Evolutionary conservation across 805 yeast genomes (phyloP).

Genomic region (Yarrowia yakushimensis): DNA sequence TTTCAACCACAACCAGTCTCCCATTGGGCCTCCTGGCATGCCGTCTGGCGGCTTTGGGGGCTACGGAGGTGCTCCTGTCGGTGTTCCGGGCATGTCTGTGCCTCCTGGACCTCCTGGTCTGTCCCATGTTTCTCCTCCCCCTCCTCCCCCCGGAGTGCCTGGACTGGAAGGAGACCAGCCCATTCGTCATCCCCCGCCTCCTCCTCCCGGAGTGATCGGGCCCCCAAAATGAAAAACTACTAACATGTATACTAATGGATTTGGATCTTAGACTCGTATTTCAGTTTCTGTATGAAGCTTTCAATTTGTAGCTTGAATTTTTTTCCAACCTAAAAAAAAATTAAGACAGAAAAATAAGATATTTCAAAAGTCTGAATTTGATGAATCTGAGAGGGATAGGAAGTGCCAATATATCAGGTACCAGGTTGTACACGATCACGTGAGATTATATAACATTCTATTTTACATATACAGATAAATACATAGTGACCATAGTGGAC

Average conservation of each 20-base stretch:
- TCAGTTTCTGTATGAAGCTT: too few relatives aligned
- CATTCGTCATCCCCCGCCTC: slow-evolving; percentile 25
- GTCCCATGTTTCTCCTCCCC: slow-evolving; percentile 27
- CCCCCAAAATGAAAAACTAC: slow-evolving; percentile 25
- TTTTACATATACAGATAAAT: slow-evolving; percentile 17
- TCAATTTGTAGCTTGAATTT: not conserved
- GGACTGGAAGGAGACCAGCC: slow-evolving; percentile 25
- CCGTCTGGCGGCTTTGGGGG: slow-evolving; percentile 29
- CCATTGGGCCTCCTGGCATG: slow-evolving; percentile 36
- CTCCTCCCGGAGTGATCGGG: slow-evolving; percentile 25
- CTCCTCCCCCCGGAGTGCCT: slow-evolving; percentile 29
- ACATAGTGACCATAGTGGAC: too few relatives aligned
- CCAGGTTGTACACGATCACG: too few relatives aligned
- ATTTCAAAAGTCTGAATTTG: too few relatives aligned
- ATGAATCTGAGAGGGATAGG: too few relatives aligned
- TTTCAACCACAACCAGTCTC: slow-evolving; percentile 23
- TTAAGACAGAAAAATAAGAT: too few relatives aligned
- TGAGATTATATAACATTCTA: not conserved
- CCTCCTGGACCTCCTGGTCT: slow-evolving; percentile 31
- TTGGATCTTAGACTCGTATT: slow-evolving; percentile 18
- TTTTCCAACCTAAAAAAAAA: not conserved
- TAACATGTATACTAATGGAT: slow-evolving; percentile 24
- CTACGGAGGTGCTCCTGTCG: slow-evolving; percentile 34
- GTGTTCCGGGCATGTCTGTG: slow-evolving; percentile 31
- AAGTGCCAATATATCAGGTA: too few relatives aligned